Conservation (phyloP, 2,329 filamentous ascomycete species). For the Leptographium radiaticola region DNA sequence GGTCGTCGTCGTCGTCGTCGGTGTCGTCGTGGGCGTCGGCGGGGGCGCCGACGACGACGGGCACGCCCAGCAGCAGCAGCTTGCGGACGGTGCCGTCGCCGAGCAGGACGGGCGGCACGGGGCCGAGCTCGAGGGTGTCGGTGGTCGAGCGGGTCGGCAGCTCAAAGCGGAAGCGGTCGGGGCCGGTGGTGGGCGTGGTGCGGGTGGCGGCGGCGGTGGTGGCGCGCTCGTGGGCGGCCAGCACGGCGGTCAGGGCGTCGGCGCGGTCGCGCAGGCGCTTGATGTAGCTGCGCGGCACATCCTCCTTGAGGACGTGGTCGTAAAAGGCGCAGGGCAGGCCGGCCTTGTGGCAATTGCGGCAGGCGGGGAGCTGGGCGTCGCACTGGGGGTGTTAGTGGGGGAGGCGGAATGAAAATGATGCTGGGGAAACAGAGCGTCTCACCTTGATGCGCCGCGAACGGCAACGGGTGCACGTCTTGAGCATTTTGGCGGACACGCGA, state of each 20-base stretch:
- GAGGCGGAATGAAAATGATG: neutral
- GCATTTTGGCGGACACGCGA: neutral
- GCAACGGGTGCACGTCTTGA: conserved; percentile 2
- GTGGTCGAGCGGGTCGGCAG: neutral
- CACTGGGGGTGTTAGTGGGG: neutral
- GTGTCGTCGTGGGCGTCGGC: neutral
- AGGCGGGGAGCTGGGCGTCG: conserved; percentile 1
- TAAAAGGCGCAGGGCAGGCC: neutral
- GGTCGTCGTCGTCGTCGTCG: neutral
- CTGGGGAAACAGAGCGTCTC: neutral
- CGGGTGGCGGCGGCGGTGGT: neutral
- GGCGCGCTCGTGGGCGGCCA: neutral
- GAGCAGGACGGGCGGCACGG: neutral
- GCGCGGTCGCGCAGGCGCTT: conserved; percentile 1
- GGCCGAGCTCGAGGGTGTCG: neutral
- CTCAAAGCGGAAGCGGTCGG: neutral
- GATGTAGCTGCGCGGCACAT: conserved; percentile 2
- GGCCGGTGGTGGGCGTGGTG: too few species aligned
- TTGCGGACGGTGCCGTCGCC: conserved; percentile 2
- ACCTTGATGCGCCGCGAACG: conserved; percentile 1
- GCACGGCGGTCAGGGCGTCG: neutral
- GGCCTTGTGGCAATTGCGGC: conserved; percentile 2
- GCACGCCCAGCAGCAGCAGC: neutral
- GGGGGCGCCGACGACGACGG: neutral
- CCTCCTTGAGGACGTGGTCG: conserved; percentile 1